phyloP scores from a whole-genome alignment of 2,329 filamentous ascomycete genomes.

The Aciculosporium take region DNA sequence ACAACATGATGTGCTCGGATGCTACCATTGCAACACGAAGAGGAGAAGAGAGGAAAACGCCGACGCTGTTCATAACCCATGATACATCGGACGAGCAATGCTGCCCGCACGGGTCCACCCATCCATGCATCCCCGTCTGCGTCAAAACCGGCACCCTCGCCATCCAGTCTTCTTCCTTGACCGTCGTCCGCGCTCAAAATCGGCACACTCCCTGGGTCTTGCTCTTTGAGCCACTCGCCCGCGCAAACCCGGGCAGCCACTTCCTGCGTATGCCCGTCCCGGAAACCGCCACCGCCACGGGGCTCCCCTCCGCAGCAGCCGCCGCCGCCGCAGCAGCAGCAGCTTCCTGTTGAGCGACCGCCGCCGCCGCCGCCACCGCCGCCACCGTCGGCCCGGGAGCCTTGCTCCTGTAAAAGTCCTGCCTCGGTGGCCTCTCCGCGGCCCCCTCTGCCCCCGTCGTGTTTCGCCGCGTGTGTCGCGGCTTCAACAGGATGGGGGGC shows the following conservation, averaged over 20 bases:
- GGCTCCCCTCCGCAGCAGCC: neutral
- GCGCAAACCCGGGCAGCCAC: slow-evolving; percentile 22
- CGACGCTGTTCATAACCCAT: slow-evolving; percentile 21
- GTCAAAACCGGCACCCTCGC: neutral
- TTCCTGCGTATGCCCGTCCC: slow-evolving; percentile 19
- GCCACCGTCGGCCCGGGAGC: slow-evolving; percentile 2
- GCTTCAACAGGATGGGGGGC: slow-evolving; percentile 39
- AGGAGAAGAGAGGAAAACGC: slow-evolving; percentile 15
- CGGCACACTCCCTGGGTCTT: slow-evolving; percentile 7
- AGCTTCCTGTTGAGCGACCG: slow-evolving; percentile 1
- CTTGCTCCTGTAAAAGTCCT: slow-evolving; percentile 6
- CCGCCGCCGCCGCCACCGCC: slow-evolving; percentile 7
- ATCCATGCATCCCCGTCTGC: too few species aligned
- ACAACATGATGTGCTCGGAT: neutral
- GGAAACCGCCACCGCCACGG: slow-evolving; percentile 8
- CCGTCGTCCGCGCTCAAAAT: neutral
- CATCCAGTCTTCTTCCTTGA: neutral
- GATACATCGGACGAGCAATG: too few species aligned
- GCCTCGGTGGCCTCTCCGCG: slow-evolving; percentile 9
- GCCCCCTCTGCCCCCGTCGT: slow-evolving; percentile 12
- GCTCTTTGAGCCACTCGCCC: slow-evolving; percentile 12
- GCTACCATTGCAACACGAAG: neutral
- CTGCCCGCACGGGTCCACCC: too few species aligned
- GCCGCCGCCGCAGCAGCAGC: slow-evolving; percentile 9
- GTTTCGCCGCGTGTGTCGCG: slow-evolving; percentile 17